Conservation (phyloP, 75 land plant species). For the Adiantum capillusveneris region DNA sequence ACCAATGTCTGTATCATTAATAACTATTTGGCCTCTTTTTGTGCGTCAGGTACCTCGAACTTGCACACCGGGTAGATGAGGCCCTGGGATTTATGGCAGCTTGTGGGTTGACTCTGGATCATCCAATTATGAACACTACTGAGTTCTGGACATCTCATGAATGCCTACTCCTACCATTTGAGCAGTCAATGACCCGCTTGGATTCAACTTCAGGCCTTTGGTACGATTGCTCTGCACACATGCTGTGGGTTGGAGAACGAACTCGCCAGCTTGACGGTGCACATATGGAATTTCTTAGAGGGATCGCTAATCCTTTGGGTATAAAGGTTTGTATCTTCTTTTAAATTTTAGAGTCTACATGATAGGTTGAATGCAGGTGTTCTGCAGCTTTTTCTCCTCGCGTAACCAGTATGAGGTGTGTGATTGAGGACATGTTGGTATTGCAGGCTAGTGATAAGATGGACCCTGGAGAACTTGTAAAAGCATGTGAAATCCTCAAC, state of each 20-base stretch:
- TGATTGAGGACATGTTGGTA: conserved; percentile 1
- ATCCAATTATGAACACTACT: conserved; percentile 55
- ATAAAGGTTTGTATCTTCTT: conserved; percentile 42
- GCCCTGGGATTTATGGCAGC: conserved; percentile 76
- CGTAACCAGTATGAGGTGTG: not conserved
- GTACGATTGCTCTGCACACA: conserved; percentile 81
- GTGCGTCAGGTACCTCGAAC: conserved; percentile 44
- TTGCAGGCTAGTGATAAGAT: conserved; percentile 64
- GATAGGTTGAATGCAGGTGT: no score
- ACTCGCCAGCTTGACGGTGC: conserved; percentile 66
- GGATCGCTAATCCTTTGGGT: conserved; percentile 51
- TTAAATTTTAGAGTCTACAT: no score
- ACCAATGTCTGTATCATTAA: not conserved
- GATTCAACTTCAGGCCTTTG: conserved; percentile 69
- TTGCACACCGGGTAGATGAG: conserved; percentile 69
- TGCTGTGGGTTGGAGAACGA: no score
- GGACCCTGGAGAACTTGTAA: conserved; percentile 52
- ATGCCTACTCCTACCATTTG: conserved; percentile 72
- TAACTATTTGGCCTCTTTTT: not conserved
- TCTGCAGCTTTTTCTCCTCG: not conserved
- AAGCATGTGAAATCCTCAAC: conserved; percentile 36
- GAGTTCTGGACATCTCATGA: conserved; percentile 86
- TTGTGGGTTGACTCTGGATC: conserved; percentile 56
- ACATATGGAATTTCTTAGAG: conserved; percentile 57
- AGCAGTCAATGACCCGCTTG: conserved; percentile 56